Base-by-base conservation (phyloP, 1,284 basidiomycete genomes). In the Ceratobasidium sp. region DNA sequence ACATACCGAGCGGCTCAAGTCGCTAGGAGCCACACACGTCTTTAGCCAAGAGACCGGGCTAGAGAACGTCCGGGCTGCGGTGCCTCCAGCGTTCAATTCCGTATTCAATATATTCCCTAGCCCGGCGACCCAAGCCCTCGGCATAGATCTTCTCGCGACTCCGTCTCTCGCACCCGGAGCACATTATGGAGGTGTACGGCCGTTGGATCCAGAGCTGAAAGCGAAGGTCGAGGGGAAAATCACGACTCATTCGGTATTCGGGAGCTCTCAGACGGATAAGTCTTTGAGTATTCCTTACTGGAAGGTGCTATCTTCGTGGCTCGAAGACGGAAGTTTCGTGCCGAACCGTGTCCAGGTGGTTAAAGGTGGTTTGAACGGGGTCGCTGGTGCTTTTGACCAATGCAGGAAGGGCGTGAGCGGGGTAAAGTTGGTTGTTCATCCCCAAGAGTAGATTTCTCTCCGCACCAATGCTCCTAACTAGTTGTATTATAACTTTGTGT, bases 11-110 rank as follows among this genome's bases (percentile, higher is more conserved):
- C 81, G 82, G 52, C 86, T 92, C 78, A 88, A 87, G 80, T 83
- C 85, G 0, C 83, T 90, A 33, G 91, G 91, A 2, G 91, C 89
- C 0, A 89, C 89, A 0, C 84, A 89, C 57, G 83, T 90, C 71
- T 82, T 91, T 68, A 88, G 90, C 78, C 86, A 89, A 52, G 81
- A 85, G 26, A 61, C 83, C 20, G 61, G 80, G 12, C 82, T 89
- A 28, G 79, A 79, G 0, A 78, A 75, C 2, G 81, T 85, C 46
- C 80, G 87, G 54, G 77, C 77, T 7, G 83, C 83, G 57, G 81
- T 85, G 13, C 61, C 78, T 10, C 40, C 69, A 42, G 4, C 77
- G 17, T 57, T 84, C 38, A 38, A 40, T 7, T 20, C 86, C 44
- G 86, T 85, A 13, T 88, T 83, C 79, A 89, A 90, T 80, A 79